phyloP scores from a whole-genome alignment of 129 eudicot genomes.

The Cynara cardunculus region DNA sequence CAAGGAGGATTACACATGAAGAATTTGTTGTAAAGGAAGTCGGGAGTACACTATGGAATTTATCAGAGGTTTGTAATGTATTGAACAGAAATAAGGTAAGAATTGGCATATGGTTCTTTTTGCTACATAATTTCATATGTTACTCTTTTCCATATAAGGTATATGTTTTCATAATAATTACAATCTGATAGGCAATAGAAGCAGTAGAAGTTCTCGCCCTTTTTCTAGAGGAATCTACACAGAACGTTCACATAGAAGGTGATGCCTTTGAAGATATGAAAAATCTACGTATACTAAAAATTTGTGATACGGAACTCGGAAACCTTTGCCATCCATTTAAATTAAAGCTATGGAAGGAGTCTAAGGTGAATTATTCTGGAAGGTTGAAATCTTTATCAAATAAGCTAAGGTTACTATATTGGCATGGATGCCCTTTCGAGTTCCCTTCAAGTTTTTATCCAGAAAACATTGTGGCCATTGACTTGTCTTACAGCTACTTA shows the following conservation, averaged over 20 bases:
- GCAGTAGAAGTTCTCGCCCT: not conserved
- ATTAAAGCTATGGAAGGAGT: not conserved
- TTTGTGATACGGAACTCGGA: not conserved
- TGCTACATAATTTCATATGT: not conserved
- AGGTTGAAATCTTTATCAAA: not conserved
- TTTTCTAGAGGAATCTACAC: not conserved
- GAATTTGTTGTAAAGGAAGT: not conserved
- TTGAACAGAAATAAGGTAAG: not conserved
- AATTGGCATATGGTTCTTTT: not conserved
- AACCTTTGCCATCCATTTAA: not conserved
- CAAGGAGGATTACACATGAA: not conserved
- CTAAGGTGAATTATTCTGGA: not conserved
- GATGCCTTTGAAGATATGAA: not conserved
- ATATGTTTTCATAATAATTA: not conserved
- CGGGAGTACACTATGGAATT: not conserved
- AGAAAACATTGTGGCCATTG: slow-evolving; percentile 12
- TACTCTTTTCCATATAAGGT: not conserved
- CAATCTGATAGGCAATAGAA: not conserved
- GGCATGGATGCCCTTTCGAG: not conserved
- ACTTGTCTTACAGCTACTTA: slow-evolving; percentile 15
- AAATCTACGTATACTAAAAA: not conserved
- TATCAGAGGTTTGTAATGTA: slow-evolving; percentile 4
- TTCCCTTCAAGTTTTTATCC: slow-evolving; percentile 16
- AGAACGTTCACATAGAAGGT: not conserved
- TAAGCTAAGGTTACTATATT: not conserved